Percentiles rank a stretch among this genome's conserved stretches.
These are phyloP conservation scores for Diaporthe destruens DNA, from an alignment of 2,329 filamentous ascomycete species.

Conservation along the genomic window DNA sequence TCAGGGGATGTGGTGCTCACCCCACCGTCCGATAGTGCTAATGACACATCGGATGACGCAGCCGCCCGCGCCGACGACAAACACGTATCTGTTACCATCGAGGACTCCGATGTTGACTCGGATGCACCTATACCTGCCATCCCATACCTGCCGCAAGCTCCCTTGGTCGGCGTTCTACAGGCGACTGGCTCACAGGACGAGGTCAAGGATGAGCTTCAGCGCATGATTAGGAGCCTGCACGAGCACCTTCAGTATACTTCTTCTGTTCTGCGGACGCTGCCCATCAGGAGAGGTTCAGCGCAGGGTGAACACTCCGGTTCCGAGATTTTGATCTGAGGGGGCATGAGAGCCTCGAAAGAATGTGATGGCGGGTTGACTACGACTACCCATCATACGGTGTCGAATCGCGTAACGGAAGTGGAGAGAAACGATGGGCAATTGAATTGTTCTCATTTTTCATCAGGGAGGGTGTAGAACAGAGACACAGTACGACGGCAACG, in stretches of 20 bases:
- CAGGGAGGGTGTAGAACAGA: not conserved
- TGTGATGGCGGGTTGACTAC: not conserved
- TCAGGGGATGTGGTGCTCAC: constrained; percentile 63
- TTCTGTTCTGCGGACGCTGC: constrained; percentile 47
- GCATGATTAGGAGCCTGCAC: constrained; percentile 51
- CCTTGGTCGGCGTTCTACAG: constrained; percentile 62
- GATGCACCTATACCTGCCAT: constrained; percentile 45
- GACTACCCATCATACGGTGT: not conserved
- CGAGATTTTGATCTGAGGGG: constrained; percentile 31
- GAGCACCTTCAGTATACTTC: constrained; percentile 52
- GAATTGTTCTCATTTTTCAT: not conserved
- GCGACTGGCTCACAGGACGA: constrained; percentile 49
- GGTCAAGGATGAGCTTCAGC: constrained; percentile 51
- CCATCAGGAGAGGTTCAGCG: constrained; percentile 43
- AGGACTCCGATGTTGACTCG: constrained; percentile 40
- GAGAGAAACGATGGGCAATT: not conserved
- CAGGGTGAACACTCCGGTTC: constrained; percentile 23
- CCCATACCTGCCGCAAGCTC: constrained; percentile 58
- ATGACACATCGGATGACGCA: constrained; percentile 39
- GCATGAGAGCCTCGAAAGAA: not conserved
- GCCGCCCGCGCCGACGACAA: constrained; percentile 25
- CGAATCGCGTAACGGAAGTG: not conserved
- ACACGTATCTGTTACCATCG: constrained; percentile 38
- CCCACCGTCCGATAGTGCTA: constrained; percentile 45
- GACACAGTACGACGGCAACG: not conserved